phyloP scores from a whole-genome alignment of 1,139 yeast genomes.

The Hyphopichia burtonii region DNA sequence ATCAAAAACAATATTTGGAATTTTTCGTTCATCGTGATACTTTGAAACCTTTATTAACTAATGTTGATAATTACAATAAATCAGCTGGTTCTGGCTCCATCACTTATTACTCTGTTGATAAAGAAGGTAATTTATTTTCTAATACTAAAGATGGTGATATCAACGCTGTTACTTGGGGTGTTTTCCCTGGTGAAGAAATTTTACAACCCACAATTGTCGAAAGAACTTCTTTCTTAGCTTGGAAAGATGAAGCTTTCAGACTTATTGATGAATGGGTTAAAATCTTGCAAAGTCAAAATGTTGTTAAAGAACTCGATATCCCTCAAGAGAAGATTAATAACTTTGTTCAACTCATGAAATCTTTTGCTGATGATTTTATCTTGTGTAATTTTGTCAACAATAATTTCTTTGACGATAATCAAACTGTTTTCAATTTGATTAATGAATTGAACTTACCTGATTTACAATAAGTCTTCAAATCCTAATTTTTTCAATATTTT shows the following conservation, averaged over 20 bases:
- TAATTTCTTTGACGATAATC: slow-evolving; percentile 59
- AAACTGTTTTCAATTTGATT: slow-evolving; percentile 46
- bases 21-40: slow-evolving; percentile 66
- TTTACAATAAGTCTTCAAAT: slow-evolving; percentile 9
- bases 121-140: slow-evolving; percentile 53
- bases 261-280: slow-evolving; percentile 80
- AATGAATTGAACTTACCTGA: slow-evolving; percentile 24
- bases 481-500: slow-evolving; percentile 2
- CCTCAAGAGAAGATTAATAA: slow-evolving; percentile 23
- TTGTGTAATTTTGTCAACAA: slow-evolving; percentile 91
- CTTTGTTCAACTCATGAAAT: slow-evolving; percentile 43
- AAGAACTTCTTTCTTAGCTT: slow-evolving; percentile 81
- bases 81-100: slow-evolving; percentile 44
- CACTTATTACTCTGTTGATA: slow-evolving; percentile 79
- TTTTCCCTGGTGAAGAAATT: slow-evolving; percentile 88
- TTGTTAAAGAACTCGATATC: slow-evolving; percentile 41
- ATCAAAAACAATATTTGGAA: slow-evolving; percentile 90
- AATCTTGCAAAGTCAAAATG: slow-evolving; percentile 38
- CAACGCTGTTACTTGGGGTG: slow-evolving; percentile 98
- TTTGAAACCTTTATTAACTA: slow-evolving; percentile 37
- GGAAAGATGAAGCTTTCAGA: slow-evolving; percentile 95
- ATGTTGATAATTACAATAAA: slow-evolving; percentile 36
- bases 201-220: slow-evolving; percentile 94
- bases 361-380: slow-evolving; percentile 59
- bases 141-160: slow-evolving; percentile 78